These are phyloP conservation scores for Gossypium mustelinum DNA, from an alignment of 345 rosid species.

Conservation along the genomic window DNA sequence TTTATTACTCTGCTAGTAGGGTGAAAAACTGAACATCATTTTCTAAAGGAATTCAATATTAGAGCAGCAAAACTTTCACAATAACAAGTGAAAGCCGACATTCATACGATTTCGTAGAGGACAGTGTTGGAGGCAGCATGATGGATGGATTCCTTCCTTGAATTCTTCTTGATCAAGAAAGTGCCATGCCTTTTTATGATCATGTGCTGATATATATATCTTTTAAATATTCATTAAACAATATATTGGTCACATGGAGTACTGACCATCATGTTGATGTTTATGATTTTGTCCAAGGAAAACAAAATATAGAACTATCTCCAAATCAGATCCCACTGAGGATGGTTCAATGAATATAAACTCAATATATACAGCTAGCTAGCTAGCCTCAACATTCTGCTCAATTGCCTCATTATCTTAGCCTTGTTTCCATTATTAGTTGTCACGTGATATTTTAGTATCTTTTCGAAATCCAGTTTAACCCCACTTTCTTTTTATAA, in stretches of 20 bases:
- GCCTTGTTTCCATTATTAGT: neutral
- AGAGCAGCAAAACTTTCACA: too few relatives aligned
- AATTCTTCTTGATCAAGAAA: neutral
- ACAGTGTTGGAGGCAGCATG: neutral
- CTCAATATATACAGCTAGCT: neutral
- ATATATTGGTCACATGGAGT: neutral
- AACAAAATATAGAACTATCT: neutral
- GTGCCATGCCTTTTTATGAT: neutral
- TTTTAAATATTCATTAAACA: neutral
- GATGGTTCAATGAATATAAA: neutral
- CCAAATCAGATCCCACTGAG: neutral
- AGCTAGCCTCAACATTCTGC: neutral
- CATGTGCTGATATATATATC: neutral
- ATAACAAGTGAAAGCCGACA: too few relatives aligned
- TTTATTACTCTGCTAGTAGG: too few relatives aligned
- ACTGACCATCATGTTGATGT: neutral
- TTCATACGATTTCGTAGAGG: too few relatives aligned
- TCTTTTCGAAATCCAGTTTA: neutral
- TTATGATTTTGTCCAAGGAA: neutral
- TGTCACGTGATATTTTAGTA: neutral
- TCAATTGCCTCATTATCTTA: neutral
- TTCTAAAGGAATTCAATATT: too few relatives aligned
- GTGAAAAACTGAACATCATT: too few relatives aligned
- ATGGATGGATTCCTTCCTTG: neutral
- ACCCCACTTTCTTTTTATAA: neutral